These are phyloP conservation scores for Aureobasidium sp. DNA, from an alignment of 2,329 filamentous ascomycete genomes.

Conservation along the genomic window DNA sequence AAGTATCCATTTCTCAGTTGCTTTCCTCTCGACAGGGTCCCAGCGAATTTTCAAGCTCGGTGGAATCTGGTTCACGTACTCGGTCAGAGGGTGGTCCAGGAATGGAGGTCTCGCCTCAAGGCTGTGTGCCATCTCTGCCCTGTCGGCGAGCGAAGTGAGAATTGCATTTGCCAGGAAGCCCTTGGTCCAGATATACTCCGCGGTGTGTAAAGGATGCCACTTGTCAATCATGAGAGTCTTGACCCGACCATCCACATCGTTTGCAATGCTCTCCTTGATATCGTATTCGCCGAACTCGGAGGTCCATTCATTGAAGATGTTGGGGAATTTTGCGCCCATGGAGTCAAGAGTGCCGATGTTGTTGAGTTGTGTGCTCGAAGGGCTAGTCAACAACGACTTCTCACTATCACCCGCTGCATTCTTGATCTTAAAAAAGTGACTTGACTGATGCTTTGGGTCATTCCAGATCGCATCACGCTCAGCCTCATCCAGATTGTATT, in stretches of 20 bases:
- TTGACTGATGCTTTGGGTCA: slow-evolving; percentile 25
- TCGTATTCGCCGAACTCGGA: slow-evolving; percentile 32
- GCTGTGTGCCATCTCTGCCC: slow-evolving; percentile 50
- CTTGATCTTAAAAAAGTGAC: neutral
- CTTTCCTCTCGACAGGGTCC: slow-evolving; percentile 23
- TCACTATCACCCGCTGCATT: neutral
- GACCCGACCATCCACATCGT: slow-evolving; percentile 23
- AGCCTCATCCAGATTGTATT: slow-evolving; percentile 30
- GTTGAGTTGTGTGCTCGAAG: slow-evolving; percentile 42
- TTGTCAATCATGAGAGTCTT: slow-evolving; percentile 31
- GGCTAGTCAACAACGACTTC: slow-evolving; percentile 28
- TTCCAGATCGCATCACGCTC: slow-evolving; percentile 27
- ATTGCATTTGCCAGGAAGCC: slow-evolving; percentile 42
- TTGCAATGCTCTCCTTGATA: slow-evolving; percentile 37
- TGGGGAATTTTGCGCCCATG: slow-evolving; percentile 38
- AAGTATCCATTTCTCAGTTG: slow-evolving; percentile 56
- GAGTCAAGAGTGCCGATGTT: slow-evolving; percentile 39
- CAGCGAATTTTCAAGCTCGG: neutral
- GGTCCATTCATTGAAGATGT: slow-evolving; percentile 42
- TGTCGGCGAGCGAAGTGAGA: slow-evolving; percentile 50
- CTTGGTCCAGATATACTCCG: slow-evolving; percentile 43
- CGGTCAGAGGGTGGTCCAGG: slow-evolving; percentile 44
- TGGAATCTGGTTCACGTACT: slow-evolving; percentile 40
- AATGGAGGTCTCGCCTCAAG: slow-evolving; percentile 47
- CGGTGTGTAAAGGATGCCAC: slow-evolving; percentile 48